These are phyloP conservation scores for Vitis rotundifolia DNA, from an alignment of 164 flowering plant species.

Conservation along the genomic window DNA sequence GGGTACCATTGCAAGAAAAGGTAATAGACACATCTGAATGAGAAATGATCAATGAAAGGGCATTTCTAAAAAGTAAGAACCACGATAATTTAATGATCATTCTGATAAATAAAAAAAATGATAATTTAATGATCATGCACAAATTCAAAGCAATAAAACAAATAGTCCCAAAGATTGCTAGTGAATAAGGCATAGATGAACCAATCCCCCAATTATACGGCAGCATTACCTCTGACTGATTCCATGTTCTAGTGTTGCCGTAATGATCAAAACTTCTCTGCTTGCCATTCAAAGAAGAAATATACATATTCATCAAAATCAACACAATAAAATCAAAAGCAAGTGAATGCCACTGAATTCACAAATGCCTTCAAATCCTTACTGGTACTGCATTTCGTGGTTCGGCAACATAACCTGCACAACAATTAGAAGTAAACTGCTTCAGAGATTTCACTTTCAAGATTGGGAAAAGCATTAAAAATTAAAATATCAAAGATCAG, in stretches of 20 bases:
- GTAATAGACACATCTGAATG: no score
- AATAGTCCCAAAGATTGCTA: not conserved
- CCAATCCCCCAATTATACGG: not conserved
- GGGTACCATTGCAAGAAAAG: no score
- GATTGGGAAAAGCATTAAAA: no score
- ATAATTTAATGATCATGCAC: not conserved
- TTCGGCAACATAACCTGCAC: conserved; percentile 42
- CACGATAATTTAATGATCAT: not conserved
- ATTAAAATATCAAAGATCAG: no score
- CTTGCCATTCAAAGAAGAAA: conserved; percentile 4
- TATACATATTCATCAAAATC: not conserved
- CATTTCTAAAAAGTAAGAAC: no score
- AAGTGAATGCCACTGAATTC: not conserved
- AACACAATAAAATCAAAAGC: not conserved
- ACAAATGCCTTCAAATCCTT: conserved; percentile 16
- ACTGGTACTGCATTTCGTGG: conserved; percentile 33
- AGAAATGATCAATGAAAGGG: no score
- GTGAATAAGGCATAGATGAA: not conserved
- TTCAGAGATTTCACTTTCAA: not conserved
- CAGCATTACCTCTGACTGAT: conserved; percentile 33
- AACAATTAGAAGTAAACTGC: conserved; percentile 1
- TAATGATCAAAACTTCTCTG: conserved; percentile 29
- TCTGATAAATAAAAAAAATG: not conserved
- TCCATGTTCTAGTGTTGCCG: conserved; percentile 10
- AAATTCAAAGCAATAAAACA: not conserved